Evolutionary conservation across 106 monocot genomes (phyloP).

Genomic region (Dendrobium nobile): DNA sequence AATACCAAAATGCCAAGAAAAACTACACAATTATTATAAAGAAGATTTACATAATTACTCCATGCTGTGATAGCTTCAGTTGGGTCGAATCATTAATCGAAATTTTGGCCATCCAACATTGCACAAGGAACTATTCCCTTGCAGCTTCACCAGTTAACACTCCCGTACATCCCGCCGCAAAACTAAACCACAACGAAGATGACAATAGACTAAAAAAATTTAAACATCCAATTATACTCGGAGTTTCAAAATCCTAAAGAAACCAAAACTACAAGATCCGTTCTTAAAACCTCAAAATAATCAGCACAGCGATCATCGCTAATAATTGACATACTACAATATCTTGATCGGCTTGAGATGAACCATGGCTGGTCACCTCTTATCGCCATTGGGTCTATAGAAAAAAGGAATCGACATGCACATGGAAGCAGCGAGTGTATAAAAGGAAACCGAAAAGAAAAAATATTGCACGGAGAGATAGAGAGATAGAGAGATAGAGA

Average conservation of each 20-base stretch:
- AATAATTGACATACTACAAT: not conserved
- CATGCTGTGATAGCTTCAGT: not conserved
- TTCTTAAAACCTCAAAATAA: not conserved
- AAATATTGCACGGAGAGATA: not conserved
- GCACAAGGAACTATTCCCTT: not conserved
- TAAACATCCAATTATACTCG: not conserved
- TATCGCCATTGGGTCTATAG: not conserved
- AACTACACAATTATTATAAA: not conserved
- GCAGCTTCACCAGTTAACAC: not conserved
- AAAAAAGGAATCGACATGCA: not conserved
- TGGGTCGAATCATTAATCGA: not conserved
- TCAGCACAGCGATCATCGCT: not conserved
- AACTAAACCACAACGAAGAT: not conserved
- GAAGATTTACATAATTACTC: not conserved
- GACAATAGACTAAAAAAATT: not conserved
- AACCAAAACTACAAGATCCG: not conserved
- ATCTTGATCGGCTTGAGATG: not conserved
- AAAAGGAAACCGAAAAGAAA: not conserved
- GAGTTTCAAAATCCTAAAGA: not conserved
- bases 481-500: not conserved
- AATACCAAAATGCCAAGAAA: not conserved
- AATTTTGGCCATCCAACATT: too few relatives aligned
- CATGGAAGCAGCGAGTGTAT: not conserved
- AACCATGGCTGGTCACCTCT: not conserved
- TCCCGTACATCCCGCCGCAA: not conserved